Evolutionary conservation across 371 early-diverging fungal species (phyloP).

Genomic region (Actinomortierella ambigua): DNA sequence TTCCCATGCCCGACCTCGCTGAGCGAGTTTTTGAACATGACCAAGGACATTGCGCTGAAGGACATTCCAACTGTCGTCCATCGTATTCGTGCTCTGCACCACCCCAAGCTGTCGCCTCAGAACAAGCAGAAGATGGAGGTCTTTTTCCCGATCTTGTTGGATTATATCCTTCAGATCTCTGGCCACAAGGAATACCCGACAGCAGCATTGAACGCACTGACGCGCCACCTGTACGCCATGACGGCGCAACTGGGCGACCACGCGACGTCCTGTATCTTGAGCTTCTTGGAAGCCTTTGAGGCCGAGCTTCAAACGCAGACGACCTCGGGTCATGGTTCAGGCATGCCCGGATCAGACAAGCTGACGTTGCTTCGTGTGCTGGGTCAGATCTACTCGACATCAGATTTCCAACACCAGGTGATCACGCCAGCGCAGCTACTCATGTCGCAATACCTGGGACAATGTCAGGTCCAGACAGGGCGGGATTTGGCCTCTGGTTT

Average conservation of each 20-base stretch:
- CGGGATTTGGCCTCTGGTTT: slow-evolving; percentile 75
- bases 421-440: slow-evolving; percentile 83
- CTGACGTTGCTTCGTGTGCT: slow-evolving; percentile 65
- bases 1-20: slow-evolving; percentile 80
- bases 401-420: slow-evolving; percentile 87
- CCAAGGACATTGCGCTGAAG: slow-evolving; percentile 58
- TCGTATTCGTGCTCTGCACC: slow-evolving; percentile 83
- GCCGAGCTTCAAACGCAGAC: slow-evolving; percentile 48
- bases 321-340: slow-evolving; percentile 33
- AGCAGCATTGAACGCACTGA: slow-evolving; percentile 35
- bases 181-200: slow-evolving; percentile 26
- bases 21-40: slow-evolving; percentile 63
- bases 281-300: slow-evolving; percentile 39
- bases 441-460: slow-evolving; percentile 75
- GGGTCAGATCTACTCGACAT: slow-evolving; percentile 81
- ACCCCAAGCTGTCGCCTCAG: slow-evolving; percentile 75
- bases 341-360: slow-evolving; percentile 60
- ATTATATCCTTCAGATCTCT: slow-evolving; percentile 64
- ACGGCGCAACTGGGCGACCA: slow-evolving; percentile 39
- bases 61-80: slow-evolving; percentile 74
- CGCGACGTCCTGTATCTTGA: slow-evolving; percentile 30
- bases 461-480: slow-evolving; percentile 61
- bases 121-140: slow-evolving; percentile 76
- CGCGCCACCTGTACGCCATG: slow-evolving; percentile 46
- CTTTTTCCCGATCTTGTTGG: slow-evolving; percentile 68